These are phyloP conservation scores for Colletotrichum sp. DNA, from an alignment of 2,329 filamentous ascomycete species.

Conservation along the genomic window DNA sequence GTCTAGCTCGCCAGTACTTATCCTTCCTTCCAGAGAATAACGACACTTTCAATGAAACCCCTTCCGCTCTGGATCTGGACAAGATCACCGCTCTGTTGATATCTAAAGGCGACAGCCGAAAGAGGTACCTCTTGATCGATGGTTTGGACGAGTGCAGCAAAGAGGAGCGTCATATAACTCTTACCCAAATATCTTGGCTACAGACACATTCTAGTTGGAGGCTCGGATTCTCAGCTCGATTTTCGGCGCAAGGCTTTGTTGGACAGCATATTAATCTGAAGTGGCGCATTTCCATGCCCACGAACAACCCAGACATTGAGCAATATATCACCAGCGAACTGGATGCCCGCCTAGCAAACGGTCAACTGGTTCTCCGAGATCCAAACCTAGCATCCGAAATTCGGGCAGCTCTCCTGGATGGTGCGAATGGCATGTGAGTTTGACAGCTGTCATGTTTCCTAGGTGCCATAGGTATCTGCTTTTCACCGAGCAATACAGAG, in stretches of 20 bases:
- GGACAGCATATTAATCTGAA: background rate
- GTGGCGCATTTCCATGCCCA: background rate
- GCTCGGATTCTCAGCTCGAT: background rate
- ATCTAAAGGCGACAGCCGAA: accelerated
- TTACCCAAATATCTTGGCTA: accelerated
- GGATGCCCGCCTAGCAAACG: background rate
- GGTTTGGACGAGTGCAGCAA: background rate
- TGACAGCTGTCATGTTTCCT: too few species aligned
- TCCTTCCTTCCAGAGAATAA: accelerated
- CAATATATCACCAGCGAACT: background rate
- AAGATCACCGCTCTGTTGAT: background rate
- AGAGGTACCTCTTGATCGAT: background rate
- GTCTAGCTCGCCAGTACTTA: accelerated
- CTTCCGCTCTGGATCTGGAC: background rate
- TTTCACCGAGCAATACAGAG: too few species aligned
- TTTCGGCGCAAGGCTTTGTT: background rate
- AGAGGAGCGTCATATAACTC: background rate
- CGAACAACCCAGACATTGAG: background rate
- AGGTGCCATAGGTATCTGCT: too few species aligned
- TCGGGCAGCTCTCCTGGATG: background rate
- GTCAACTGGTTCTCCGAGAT: background rate
- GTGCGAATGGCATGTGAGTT: background rate
- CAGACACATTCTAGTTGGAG: background rate
- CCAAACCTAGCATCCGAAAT: background rate
- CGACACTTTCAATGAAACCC: background rate